Evolutionary conservation across 2,329 filamentous ascomycete species (phyloP), one percentile per base, ranked within the genome.

Genomic region (Kalaharituber pfeilii): DNA sequence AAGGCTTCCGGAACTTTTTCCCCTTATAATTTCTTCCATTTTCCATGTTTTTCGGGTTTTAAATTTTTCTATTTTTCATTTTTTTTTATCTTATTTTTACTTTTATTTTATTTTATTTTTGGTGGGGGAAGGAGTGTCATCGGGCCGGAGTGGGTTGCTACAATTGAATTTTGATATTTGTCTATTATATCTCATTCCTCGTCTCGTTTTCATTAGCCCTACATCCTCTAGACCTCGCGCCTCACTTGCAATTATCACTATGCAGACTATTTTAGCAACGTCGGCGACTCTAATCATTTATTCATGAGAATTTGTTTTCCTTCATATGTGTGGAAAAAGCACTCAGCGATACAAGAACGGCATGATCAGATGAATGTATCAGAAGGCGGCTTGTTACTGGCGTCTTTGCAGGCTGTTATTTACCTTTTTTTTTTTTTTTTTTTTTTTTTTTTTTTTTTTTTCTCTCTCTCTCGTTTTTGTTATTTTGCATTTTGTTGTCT

Each of bases 41-140:
- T 28, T 26, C 15, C 25, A 20, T n/a, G 20, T 50, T 28, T 59
- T 51, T 61, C 56, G 50, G 58, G 59, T 56, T 49, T 53, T 53
- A 28, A 27, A 20, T 53, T 61, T 59, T 56, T 59, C 57, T 61
- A 57, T 57, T 56, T 60, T 60, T 58, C 54, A 47, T 58, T 61
- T 57, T 57, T 51, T 44, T 53, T 50, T 58, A 53, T 58, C 58
- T 49, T 60, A 50, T 59, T 52, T 61, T 54, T 56, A 54, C 56
- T 60, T 56, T 61, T 60, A 58, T 60, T 58, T 56, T 55, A 53
- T 56, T 25, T 49, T 22, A 20, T 47, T 20, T 47, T 47, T 55
- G 57, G 55, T 57, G 42, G 53, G 54, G 53, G 57, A 57, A 57
- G 11, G 47, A 56, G 55, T 59, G 57, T 59, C 57, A 59, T 57